Evolutionary conservation across 352 stramenopile species (phyloP).

Genomic region (Plasmopara muralis): DNA sequence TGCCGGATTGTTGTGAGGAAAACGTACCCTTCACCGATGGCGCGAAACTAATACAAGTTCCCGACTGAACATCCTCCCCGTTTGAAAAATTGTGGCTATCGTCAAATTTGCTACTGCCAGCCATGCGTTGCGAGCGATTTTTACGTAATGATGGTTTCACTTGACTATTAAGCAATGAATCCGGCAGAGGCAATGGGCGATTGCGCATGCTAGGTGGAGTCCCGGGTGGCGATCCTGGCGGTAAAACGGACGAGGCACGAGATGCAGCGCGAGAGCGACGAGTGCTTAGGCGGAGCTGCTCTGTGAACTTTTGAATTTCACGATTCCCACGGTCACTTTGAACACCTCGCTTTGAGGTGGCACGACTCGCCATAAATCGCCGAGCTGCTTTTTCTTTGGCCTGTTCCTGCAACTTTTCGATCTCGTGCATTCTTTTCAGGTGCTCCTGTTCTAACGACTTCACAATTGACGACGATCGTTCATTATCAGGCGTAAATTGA

Average conservation of each 20-base stretch:
- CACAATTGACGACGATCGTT: constrained; percentile 28
- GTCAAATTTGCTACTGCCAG: constrained; percentile 17
- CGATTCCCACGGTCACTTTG: constrained; percentile 6
- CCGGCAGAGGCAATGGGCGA: constrained; percentile 10
- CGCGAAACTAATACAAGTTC: constrained; percentile 17
- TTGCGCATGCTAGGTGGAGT: constrained; percentile 22
- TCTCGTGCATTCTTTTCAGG: constrained; percentile 37
- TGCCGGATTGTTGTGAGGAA: constrained; percentile 13
- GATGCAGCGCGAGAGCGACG: constrained; percentile 5
- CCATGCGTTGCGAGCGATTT: constrained; percentile 10
- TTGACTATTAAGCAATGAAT: constrained; percentile 12
- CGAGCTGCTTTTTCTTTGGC: constrained; percentile 20
- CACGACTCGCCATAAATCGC: constrained; percentile 17
- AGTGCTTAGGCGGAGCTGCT: constrained; percentile 9
- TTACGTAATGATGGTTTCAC: constrained; percentile 5
- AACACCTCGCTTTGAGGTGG: constrained; percentile 8
- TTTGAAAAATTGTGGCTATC: constrained; percentile 18
- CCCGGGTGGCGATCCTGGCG: constrained; percentile 20
- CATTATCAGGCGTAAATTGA: constrained; percentile 29
- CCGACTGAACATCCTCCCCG: constrained; percentile 13
- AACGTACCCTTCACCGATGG: constrained; percentile 18
- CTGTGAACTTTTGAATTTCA: constrained; percentile 7
- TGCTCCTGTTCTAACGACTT: constrained; percentile 40
- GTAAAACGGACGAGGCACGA: not conserved
- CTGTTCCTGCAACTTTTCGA: constrained; percentile 25